phyloP scores from a whole-genome alignment of 768 basidiomycete species.

The Astraeus odoratus region DNA sequence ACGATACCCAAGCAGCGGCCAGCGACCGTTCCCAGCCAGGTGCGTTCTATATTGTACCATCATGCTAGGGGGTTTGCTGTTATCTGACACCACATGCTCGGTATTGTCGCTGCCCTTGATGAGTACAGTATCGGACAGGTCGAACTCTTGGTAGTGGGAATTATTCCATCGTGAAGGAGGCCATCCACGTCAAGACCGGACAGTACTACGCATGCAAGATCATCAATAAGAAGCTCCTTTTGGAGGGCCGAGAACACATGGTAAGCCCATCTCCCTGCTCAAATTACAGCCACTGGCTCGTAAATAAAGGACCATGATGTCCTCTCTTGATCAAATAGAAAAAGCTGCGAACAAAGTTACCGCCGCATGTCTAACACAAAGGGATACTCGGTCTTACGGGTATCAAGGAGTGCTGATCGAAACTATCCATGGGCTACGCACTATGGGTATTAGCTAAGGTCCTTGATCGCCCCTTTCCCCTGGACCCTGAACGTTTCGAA shows the following conservation, averaged over 20 bases:
- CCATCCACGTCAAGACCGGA: slow-evolving; percentile 86
- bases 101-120: not conserved
- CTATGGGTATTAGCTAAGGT: no score
- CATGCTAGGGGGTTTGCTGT: no score
- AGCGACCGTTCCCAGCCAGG: slow-evolving; percentile 42
- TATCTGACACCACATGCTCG: slow-evolving; percentile 6
- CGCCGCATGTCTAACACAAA: no score
- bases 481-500: slow-evolving; percentile 13
- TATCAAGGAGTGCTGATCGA: no score
- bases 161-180: slow-evolving; percentile 93
- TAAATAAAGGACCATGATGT: slow-evolving; percentile 6
- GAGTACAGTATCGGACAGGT: slow-evolving; percentile 72
- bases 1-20: slow-evolving; percentile 27
- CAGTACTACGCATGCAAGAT: slow-evolving; percentile 99
- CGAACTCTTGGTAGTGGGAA: slow-evolving; percentile 87
- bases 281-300: not conserved
- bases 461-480: no score
- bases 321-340: not conserved
- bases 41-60: slow-evolving; percentile 17
- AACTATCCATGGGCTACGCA: no score
- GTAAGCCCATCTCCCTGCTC: slow-evolving; percentile 40
- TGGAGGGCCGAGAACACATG: slow-evolving; percentile 98
- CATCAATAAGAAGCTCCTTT: slow-evolving; percentile 98
- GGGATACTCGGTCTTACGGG: no score
- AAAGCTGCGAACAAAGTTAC: no score